Evolutionary conservation across 2,329 filamentous ascomycete species (phyloP).

Genomic region (Sarocladium oryzae): DNA sequence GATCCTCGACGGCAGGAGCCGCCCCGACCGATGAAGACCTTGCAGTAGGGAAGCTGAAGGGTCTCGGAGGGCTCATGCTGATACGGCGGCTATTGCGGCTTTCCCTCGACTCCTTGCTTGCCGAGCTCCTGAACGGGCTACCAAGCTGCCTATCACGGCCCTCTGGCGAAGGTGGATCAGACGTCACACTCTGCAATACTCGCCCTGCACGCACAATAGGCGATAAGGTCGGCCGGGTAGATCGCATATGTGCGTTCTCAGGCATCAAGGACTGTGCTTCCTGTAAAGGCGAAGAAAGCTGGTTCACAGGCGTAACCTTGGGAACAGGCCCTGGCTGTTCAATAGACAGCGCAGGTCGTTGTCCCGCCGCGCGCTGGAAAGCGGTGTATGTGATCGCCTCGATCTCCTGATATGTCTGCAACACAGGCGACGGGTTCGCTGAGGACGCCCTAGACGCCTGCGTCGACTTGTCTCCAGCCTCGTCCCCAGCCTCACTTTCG

Average conservation of each 20-base stretch:
- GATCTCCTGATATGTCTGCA: not conserved
- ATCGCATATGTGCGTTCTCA: conserved; percentile 22
- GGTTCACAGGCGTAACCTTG: conserved; percentile 30
- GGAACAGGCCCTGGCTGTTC: conserved; percentile 14
- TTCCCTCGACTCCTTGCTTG: conserved; percentile 26
- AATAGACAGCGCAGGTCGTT: conserved; percentile 10
- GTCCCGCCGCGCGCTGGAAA: not conserved
- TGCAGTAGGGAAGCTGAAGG: conserved; percentile 12
- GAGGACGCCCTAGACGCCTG: conserved; percentile 2
- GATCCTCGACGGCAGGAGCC: conserved; percentile 18
- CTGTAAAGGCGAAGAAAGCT: conserved; percentile 31
- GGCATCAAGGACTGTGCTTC: conserved; percentile 24
- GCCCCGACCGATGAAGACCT: conserved; percentile 12
- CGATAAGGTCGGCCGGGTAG: conserved; percentile 40
- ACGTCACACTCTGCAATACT: conserved; percentile 51
- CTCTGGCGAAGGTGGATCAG: conserved; percentile 51
- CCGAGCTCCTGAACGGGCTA: conserved; percentile 46
- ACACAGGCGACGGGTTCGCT: not conserved
- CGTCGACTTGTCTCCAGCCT: conserved; percentile 15
- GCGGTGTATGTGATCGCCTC: conserved; percentile 3
- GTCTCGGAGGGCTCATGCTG: conserved; percentile 25
- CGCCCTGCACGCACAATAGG: conserved; percentile 53
- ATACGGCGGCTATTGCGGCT: conserved; percentile 18
- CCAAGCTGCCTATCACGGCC: conserved; percentile 43
- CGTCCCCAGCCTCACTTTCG: conserved; percentile 16